Evolutionary conservation across 2,329 filamentous ascomycete species (phyloP).

Genomic region (Sclerotinia spermophila): DNA sequence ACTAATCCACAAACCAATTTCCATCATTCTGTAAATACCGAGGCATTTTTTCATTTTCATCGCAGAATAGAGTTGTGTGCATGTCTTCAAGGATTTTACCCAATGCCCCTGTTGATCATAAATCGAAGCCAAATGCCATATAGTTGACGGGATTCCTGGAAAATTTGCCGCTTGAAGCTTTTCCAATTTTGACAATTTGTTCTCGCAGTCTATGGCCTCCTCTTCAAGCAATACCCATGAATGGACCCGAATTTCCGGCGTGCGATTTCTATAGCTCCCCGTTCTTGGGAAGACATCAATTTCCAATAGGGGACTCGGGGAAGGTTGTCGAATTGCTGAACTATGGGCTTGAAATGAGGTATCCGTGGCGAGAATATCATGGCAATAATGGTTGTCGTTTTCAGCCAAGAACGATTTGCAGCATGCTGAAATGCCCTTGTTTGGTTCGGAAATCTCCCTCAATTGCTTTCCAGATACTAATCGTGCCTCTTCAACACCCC

Average conservation of each 20-base stretch:
- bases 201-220: accelerated
- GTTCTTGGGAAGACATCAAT: background rate
- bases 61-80: background rate
- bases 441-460: background rate
- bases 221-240: background rate
- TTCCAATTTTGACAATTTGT: background rate
- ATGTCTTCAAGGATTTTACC: accelerated
- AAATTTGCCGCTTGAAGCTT: background rate
- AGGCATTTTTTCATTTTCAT: background rate
- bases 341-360: background rate
- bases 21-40: background rate
- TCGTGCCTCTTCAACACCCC: background rate
- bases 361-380: background rate
- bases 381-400: accelerated
- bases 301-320: background rate
- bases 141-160: background rate
- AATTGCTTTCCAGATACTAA: background rate
- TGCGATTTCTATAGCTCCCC: accelerated
- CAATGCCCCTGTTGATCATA: background rate
- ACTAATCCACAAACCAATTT: background rate
- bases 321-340: accelerated
- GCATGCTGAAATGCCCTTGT: background rate
- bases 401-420: background rate
- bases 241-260: background rate
- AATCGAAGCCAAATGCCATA: background rate